Evolutionary conservation across 225 moss, liverwort and hornwort genomes (phyloP), one percentile per base, ranked within the genome.

Genomic region (Pseudisothecium myosuroides): DNA sequence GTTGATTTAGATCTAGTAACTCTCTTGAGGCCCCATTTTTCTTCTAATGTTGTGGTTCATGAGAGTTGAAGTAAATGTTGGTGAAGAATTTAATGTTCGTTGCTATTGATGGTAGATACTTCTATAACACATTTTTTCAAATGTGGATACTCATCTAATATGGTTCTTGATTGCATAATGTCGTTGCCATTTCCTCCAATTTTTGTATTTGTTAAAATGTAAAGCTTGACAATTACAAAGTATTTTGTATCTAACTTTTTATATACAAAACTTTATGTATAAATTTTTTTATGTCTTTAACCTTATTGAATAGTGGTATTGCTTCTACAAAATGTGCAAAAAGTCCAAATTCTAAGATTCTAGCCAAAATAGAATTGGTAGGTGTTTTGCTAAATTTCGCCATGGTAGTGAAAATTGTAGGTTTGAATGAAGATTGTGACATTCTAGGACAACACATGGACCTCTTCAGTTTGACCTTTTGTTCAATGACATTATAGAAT

Each of bases 21-120:
- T n/a, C n/a, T n/a, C n/a, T n/a, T n/a, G n/a, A n/a, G n/a, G n/a
- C n/a, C n/a, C n/a, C n/a, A n/a, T n/a, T n/a, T n/a, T n/a, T n/a
- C n/a, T n/a, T n/a, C n/a, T n/a, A n/a, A n/a, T n/a, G n/a, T n/a
- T n/a, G n/a, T n/a, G n/a, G 2, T 31, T 32, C 2, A 49, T 18
- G 20, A 50, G 11, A 47, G 4, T 45, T 73, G 73, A 73, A 29
- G 47, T 11, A 74, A 74, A 31, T 47, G 11, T 18, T 74, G 31
- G 3, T 31, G 6, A 47, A 74, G 3, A 76, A 50, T 50, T 34
- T 45, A 3, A 21, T 32, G 2, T 49, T 4, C 32, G 0, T 20
- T 75, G 7, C 0, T 0, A 1, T 0, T 75, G 2, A 32, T 31
- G 12, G 19, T 7, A 20, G 32, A 49, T 75, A 32, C 20, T 49